These are phyloP conservation scores for Kluyveromyces wickerhamii DNA, from an alignment of 805 yeast genomes.

Conservation along the genomic window DNA sequence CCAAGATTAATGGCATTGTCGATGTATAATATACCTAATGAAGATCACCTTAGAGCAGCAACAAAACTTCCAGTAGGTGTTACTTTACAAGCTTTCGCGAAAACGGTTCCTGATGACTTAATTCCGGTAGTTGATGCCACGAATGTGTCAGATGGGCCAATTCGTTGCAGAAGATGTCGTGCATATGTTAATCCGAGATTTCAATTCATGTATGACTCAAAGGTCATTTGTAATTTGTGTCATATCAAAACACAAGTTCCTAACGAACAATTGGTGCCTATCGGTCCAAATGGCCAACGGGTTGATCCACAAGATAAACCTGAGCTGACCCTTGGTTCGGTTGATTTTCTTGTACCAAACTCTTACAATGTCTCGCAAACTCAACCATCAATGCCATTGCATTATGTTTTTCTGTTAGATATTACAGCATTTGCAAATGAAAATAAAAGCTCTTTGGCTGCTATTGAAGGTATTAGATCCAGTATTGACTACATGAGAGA, in stretches of 20 bases:
- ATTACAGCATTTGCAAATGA: slow-evolving; percentile 53
- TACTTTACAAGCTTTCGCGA: slow-evolving; percentile 79
- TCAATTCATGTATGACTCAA: slow-evolving; percentile 51
- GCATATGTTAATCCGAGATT: slow-evolving; percentile 82
- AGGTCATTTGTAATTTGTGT: slow-evolving; percentile 81
- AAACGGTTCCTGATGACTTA: slow-evolving; percentile 38
- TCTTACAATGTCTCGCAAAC: slow-evolving; percentile 50
- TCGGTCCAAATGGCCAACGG: slow-evolving; percentile 55
- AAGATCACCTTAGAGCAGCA: slow-evolving; percentile 57
- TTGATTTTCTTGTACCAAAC: slow-evolving; percentile 73
- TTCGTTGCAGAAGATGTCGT: slow-evolving; percentile 88
- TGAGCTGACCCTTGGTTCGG: slow-evolving; percentile 75
- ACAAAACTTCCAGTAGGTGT: slow-evolving; percentile 78
- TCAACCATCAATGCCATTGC: slow-evolving; percentile 41
- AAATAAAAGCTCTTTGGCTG: slow-evolving; percentile 44
- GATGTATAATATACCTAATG: slow-evolving; percentile 74
- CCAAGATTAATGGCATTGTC: slow-evolving; percentile 73
- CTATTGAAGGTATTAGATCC: slow-evolving; percentile 63
- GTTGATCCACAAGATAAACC: slow-evolving; percentile 53
- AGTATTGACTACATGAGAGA: slow-evolving; percentile 33
- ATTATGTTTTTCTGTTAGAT: slow-evolving; percentile 69
- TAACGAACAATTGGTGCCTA: slow-evolving; percentile 52
- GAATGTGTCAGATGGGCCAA: slow-evolving; percentile 52
- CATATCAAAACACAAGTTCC: slow-evolving; percentile 66
- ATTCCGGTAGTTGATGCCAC: slow-evolving; percentile 45